Evolutionary conservation across 768 basidiomycete species (phyloP), one percentile per base, ranked within the genome.

Genomic region (Russula sp.): DNA sequence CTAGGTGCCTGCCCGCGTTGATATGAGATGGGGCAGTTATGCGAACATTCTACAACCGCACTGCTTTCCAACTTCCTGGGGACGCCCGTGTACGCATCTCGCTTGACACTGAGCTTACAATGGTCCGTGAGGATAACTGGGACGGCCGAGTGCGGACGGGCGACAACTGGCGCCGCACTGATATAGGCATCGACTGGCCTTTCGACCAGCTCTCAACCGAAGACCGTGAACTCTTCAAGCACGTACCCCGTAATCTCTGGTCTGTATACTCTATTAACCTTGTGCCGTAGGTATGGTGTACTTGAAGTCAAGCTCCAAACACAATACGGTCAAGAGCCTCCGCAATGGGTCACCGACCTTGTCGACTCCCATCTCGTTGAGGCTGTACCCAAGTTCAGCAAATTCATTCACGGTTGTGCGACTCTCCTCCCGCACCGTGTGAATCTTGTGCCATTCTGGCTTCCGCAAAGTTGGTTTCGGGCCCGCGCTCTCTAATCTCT

Each of bases 11-110:
- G 11, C 41, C 8, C 14, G 2, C 22, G 29, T 52, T 41, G 10
- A 61, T 47, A 48, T 50, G 29, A 45, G 52, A 45, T 64, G 32
- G 14, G 18, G 9, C 57, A 95, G 96, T 98, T 41, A 86, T 96
- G 87, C 83, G 96, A 20, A 93, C 95, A 9, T 99, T 98, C 76
- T 99, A 98, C 77, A 97, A 98, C 71, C 89, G 97, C 45, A 98
- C 97, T 14, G 97, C 97, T 1, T 99, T 99, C 80, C 97, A 99
- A 74, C 83, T 99, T 25, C 97, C 97, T 9, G 96, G 96, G 22
- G 96, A 99, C 70, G 96, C 94, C n/a, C 85, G 93, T 55, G 97
- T 99, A 41, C 93, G 97, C 54, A 98, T 99, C 63, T 98, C 97
- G 18, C 85, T 99, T 62, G 97, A 99, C 70, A 99, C 97, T 0